Conservation (phyloP, 805 yeast genomes). For the Saccharomyces cerevisiae region DNA sequence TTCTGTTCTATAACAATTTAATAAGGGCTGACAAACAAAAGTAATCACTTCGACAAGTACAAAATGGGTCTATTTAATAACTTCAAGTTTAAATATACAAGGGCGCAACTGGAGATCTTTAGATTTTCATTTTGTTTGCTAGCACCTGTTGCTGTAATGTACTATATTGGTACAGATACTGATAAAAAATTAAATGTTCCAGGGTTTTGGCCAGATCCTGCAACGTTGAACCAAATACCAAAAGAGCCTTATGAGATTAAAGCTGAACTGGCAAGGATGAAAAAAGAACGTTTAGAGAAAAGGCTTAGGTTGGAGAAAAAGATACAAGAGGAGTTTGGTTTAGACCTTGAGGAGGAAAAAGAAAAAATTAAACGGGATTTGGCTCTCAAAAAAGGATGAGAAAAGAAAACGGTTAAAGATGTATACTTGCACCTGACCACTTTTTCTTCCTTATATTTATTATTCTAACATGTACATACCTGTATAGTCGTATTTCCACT, state of each 20-base stretch:
- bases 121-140: constrained; percentile 74
- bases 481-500: background rate
- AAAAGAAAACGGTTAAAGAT: background rate
- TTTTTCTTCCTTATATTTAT: background rate
- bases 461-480: constrained; percentile 2
- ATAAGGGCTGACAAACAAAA: background rate
- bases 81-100: constrained; percentile 31
- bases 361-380: constrained; percentile 26
- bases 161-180: constrained; percentile 84
- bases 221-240: constrained; percentile 81
- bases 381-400: constrained; percentile 2
- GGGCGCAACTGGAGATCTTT: constrained; percentile 48
- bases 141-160: constrained; percentile 87
- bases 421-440: background rate
- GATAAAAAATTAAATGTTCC: constrained; percentile 83
- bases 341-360: constrained; percentile 43
- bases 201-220: constrained; percentile 96
- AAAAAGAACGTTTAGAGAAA: constrained; percentile 64
- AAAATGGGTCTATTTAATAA: constrained; percentile 3
- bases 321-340: constrained; percentile 58
- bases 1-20: background rate
- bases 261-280: constrained; percentile 83
- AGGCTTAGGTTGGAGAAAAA: constrained; percentile 64
- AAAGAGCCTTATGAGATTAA: constrained; percentile 87
- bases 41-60: background rate